Conservation (phyloP, 345 rosid species). For the Citrus inodora region DNA sequence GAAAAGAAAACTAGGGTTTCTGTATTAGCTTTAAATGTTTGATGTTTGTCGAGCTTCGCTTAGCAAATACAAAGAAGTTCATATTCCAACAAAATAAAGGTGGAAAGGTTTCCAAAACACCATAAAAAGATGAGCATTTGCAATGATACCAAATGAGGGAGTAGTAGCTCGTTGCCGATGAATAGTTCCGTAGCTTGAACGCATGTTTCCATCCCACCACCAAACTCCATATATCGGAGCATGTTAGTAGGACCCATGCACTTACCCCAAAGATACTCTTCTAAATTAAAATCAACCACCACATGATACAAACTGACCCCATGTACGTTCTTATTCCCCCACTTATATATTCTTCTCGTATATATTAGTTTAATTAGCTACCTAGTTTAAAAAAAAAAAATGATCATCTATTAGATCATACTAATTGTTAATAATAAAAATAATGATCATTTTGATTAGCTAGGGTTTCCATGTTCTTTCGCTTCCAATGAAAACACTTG, state of each 20-base stretch:
- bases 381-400: background rate
- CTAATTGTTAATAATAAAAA: background rate
- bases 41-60: background rate
- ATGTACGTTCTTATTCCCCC: slow-evolving; percentile 19
- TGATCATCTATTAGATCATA: background rate
- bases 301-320: slow-evolving; percentile 39
- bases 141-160: background rate
- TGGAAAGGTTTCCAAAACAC: no score
- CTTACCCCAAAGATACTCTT: slow-evolving; percentile 36
- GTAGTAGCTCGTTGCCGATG: background rate
- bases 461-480: slow-evolving; percentile 27
- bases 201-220: slow-evolving; percentile 26
- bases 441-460: background rate
- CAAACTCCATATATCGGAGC: slow-evolving; percentile 19
- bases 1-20: background rate
- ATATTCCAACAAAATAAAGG: no score
- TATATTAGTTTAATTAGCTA: background rate
- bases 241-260: slow-evolving; percentile 35
- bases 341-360: background rate
- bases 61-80: no score
- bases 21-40: background rate
- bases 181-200: slow-evolving; percentile 19
- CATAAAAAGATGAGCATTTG: background rate
- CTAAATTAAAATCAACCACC: slow-evolving; percentile 40
- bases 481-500: slow-evolving; percentile 15